Conservation (phyloP, 345 rosid genomes). For the Aurinia saxatilis region DNA sequence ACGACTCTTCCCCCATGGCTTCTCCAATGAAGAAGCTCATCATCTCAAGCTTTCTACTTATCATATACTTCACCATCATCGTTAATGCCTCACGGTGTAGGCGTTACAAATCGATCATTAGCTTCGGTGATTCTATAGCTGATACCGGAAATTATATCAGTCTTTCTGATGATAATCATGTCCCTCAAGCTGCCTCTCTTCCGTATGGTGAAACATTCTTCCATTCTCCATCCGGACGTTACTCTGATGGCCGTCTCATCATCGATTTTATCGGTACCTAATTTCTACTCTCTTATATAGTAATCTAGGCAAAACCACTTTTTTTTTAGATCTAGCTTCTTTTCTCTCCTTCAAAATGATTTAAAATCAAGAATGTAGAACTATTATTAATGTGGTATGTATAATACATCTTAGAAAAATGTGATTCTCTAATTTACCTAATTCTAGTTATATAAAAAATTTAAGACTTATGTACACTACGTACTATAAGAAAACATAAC, state of each 20-base stretch:
- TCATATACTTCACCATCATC: background rate
- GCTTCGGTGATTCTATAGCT: slow-evolving; percentile 57
- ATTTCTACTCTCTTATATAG: background rate
- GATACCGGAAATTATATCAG: slow-evolving; percentile 40
- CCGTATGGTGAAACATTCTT: slow-evolving; percentile 49
- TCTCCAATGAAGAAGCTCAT: slow-evolving; percentile 1
- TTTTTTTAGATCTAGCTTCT: too few relatives aligned
- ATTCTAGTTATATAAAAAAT: too few relatives aligned
- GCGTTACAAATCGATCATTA: slow-evolving; percentile 30
- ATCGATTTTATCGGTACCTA: slow-evolving; percentile 45
- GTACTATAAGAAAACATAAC: too few relatives aligned
- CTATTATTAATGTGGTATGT: too few relatives aligned
- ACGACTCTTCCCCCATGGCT: slow-evolving; percentile 8
- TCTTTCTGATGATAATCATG: slow-evolving; percentile 7
- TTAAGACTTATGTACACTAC: too few relatives aligned
- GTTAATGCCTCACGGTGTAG: background rate
- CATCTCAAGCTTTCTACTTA: slow-evolving; percentile 1
- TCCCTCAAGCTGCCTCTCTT: slow-evolving; percentile 21
- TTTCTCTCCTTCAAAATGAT: too few relatives aligned
- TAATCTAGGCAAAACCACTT: background rate
- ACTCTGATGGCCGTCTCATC: slow-evolving; percentile 48
- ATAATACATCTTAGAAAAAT: too few relatives aligned
- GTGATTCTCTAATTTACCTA: too few relatives aligned
- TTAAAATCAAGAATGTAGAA: too few relatives aligned
- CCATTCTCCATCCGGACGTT: slow-evolving; percentile 37